Evolutionary conservation across 768 basidiomycete species (phyloP).

Genomic region (Daedalea quercina): DNA sequence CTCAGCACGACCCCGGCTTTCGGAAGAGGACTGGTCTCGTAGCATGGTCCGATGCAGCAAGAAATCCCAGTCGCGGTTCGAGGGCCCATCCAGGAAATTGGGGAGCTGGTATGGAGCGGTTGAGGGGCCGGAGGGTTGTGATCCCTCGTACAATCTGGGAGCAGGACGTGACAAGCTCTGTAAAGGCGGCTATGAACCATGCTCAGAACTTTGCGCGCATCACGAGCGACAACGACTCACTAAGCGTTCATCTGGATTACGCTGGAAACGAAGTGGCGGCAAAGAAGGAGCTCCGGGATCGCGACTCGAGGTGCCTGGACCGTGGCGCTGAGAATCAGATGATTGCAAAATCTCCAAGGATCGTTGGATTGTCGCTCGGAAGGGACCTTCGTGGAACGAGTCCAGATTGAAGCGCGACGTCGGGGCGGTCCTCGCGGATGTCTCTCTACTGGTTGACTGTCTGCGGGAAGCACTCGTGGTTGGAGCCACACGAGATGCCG

Average conservation of each 20-base stretch:
- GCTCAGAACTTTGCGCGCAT: background rate
- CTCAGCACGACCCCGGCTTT: background rate
- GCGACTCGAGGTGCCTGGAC: slow-evolving; percentile 1
- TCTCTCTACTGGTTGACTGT: background rate
- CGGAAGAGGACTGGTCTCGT: background rate
- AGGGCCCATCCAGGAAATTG: background rate
- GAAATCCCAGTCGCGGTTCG: background rate
- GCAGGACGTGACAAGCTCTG: background rate
- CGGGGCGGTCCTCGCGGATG: background rate
- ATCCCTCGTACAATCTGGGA: no score
- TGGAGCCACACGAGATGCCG: background rate
- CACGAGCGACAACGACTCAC: background rate
- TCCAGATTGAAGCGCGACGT: slow-evolving; percentile 6
- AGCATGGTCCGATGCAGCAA: background rate
- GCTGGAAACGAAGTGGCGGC: slow-evolving; percentile 12
- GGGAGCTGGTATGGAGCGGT: background rate
- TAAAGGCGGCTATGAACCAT: background rate
- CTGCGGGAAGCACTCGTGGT: background rate
- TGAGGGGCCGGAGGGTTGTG: no score
- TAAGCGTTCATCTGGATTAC: slow-evolving; percentile 3
- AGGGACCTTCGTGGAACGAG: slow-evolving; percentile 22
- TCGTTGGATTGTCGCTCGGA: slow-evolving; percentile 20
- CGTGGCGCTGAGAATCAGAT: slow-evolving; percentile 7
- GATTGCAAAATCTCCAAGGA: slow-evolving; percentile 11
- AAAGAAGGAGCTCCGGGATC: slow-evolving; percentile 8